Percentiles rank a stretch among this genome's conserved stretches.
Evolutionary conservation across 192 early-diverging fungal species (phyloP).

Genomic region (Coemansia pectinata): DNA sequence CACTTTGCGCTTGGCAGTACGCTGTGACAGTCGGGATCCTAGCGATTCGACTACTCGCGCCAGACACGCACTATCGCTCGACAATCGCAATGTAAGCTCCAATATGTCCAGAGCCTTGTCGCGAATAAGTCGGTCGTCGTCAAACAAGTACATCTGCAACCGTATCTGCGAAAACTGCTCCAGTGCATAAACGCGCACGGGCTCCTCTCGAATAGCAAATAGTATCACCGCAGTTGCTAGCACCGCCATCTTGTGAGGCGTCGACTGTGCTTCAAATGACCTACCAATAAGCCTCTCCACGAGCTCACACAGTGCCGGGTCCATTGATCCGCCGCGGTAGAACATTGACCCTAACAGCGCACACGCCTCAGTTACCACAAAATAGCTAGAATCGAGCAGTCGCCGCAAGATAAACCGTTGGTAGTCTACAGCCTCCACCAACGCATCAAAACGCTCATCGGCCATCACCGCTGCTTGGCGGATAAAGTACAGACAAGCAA

Average conservation of each 20-base stretch:
- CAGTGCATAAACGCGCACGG: conserved; percentile 1
- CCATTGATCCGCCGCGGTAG: background rate
- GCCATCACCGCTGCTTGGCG: conserved; percentile 14
- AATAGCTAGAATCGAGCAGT: conserved; percentile 40
- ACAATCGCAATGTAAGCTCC: conserved; percentile 15
- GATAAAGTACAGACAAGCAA: conserved; percentile 35
- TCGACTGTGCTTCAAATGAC: conserved; percentile 9
- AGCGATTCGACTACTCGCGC: conserved; percentile 1
- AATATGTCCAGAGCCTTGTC: conserved; percentile 47
- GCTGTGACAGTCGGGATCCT: background rate
- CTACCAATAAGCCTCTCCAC: conserved; percentile 11
- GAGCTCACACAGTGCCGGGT: conserved; percentile 12
- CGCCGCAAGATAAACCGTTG: conserved; percentile 22
- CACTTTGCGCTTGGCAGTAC: background rate
- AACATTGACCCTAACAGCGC: conserved; percentile 20
- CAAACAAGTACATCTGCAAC: conserved; percentile 29
- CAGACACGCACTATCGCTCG: background rate
- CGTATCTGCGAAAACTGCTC: background rate
- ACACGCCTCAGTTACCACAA: conserved; percentile 41
- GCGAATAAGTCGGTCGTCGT: conserved; percentile 31
- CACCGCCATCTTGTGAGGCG: conserved; percentile 21
- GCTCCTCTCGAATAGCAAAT: background rate
- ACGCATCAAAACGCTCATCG: background rate
- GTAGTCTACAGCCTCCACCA: conserved; percentile 20
- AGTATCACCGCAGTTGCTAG: conserved; percentile 8